Conservation (phyloP, 306 rosid species). For the Aeschynomene evenia region DNA sequence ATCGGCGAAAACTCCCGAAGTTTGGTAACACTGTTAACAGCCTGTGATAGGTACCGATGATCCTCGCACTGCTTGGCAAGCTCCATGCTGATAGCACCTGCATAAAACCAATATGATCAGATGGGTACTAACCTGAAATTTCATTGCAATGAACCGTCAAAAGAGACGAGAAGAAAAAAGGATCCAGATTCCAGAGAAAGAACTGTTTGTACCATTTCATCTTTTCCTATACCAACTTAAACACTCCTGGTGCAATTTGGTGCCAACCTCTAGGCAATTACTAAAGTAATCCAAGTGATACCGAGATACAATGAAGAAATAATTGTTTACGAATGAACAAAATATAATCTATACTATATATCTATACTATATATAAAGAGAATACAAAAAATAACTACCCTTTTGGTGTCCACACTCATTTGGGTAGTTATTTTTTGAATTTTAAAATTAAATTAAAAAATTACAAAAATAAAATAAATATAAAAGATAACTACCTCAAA, state of each 20-base stretch:
- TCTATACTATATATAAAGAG: no score
- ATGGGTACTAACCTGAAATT: not conserved
- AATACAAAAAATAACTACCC: no score
- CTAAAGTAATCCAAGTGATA: not conserved
- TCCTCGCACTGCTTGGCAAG: conserved; percentile 51
- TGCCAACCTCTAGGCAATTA: conserved; percentile 6
- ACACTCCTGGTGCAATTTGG: not conserved
- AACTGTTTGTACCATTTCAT: not conserved
- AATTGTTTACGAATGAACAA: no score
- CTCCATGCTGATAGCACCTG: conserved; percentile 83
- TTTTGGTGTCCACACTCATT: no score
- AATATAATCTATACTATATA: no score
- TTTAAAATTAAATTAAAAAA: no score
- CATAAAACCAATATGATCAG: conserved; percentile 26
- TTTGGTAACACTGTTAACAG: conserved; percentile 61
- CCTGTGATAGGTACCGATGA: conserved; percentile 47
- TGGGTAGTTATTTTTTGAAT: no score
- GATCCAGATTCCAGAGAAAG: conserved; percentile 1
- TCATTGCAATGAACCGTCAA: not conserved
- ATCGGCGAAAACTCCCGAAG: conserved; percentile 49
- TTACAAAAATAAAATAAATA: no score
- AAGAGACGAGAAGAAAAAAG: not conserved
- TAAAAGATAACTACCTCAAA: no score
- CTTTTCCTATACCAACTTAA: not conserved
- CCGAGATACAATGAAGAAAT: not conserved